Base-by-base conservation (phyloP, 805 yeast species). In the Zygotorulaspora florentina region DNA sequence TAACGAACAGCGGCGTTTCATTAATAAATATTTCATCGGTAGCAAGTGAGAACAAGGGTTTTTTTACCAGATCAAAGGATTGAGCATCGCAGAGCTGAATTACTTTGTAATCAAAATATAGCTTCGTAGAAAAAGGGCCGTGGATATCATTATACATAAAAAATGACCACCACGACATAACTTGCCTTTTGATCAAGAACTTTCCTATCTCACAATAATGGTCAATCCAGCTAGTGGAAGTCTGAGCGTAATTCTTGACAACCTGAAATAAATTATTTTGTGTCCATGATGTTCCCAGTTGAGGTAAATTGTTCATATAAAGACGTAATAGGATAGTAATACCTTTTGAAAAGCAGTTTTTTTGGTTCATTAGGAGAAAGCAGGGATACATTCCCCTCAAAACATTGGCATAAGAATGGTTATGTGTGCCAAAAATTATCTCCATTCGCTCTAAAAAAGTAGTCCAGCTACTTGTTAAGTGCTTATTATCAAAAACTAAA, bases 161-260 rank as follows among this genome's bases (percentile, higher is more conserved):
- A 26, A 64, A 57, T 2, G 64, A 47, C 68, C 67, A 63, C 68
- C 68, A 64, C 2, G 62, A 52, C 23, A 57, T 43, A 5, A 46
- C 50, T 34, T 55, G 50, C 18, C 43, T 43, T n/a, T 48, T 45
- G 3, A 56, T 49, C 3, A 64, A 41, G 27, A 43, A 56, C 39
- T 53, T 52, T 2, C 61, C 65, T 11, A 61, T 41, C 2, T 28
- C 15, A 35, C 65, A 62, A 34, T 62, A 63, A 35, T 48, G 43
- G n/a, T 52, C 54, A 15, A 62, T 50, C 55, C 58, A 57, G 11
- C 35, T 35, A 7, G 42, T 46, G 7, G 52, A 51, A 5, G 25
- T 33, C 8, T 52, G 42, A 1, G 60, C 55, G 8, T 44, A 42
- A 5, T 28, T 36, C 35, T 56, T 53, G 2, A 61, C 35, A 3